phyloP scores from a whole-genome alignment of 164 flowering plant genomes.

The Saururus chinensis region DNA sequence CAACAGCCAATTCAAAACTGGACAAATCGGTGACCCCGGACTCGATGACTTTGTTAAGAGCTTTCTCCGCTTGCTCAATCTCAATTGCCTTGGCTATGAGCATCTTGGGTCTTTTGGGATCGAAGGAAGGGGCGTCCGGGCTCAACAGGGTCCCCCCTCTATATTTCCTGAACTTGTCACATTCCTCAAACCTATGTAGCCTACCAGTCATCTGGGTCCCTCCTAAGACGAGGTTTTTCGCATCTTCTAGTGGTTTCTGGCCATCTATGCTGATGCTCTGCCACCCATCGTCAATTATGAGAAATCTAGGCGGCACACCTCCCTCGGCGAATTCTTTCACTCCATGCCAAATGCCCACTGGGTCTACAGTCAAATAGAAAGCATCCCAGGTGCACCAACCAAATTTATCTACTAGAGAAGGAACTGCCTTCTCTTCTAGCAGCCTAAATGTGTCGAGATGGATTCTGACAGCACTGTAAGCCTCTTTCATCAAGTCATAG shows the following conservation, averaged over 20 bases:
- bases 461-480: conserved; percentile 49
- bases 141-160: conserved; percentile 38
- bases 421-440: conserved; percentile 40
- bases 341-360: conserved; percentile 30
- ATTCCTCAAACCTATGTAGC: conserved; percentile 50
- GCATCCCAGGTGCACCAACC: conserved; percentile 92
- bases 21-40: conserved; percentile 41
- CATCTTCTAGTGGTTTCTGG: conserved; percentile 41
- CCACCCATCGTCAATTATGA: conserved; percentile 89
- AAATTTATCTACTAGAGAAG: conserved; percentile 51
- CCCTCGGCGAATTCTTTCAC: conserved; percentile 45
- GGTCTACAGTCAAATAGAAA: conserved; percentile 47
- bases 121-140: conserved; percentile 32
- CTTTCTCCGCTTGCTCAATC: conserved; percentile 53
- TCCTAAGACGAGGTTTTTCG: conserved; percentile 63
- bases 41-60: conserved; percentile 24
- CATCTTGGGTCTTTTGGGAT: conserved; percentile 51
- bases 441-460: conserved; percentile 25
- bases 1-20: conserved; percentile 20
- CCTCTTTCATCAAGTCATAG: conserved; percentile 65
- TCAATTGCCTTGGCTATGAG: conserved; percentile 58
- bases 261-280: conserved; percentile 56
- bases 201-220: conserved; percentile 84
- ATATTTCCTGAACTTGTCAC: conserved; percentile 58
- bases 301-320: conserved; percentile 51